phyloP scores from a whole-genome alignment of 176 grass and related monocot genomes.

The Carex kokanica region DNA sequence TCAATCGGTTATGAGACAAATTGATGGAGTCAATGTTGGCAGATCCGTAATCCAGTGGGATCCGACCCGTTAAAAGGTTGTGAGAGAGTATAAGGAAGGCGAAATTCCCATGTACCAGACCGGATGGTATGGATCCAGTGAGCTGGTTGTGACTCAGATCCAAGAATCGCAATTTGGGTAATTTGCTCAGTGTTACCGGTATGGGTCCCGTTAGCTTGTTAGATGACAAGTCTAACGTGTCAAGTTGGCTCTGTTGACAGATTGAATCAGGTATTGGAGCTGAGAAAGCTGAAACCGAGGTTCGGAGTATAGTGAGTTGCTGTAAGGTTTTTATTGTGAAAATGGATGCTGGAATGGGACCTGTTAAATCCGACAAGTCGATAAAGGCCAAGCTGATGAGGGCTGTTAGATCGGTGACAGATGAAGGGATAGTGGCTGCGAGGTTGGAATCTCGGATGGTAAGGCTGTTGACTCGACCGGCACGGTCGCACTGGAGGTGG shows the following conservation, averaged over 20 bases:
- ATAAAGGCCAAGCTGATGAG: slow-evolving; percentile 50
- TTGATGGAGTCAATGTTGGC: slow-evolving; percentile 37
- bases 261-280: slow-evolving; percentile 43
- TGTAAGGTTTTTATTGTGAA: slow-evolving; percentile 45
- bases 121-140: slow-evolving; percentile 53
- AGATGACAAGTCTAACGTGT: slow-evolving; percentile 48
- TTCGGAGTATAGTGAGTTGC: slow-evolving; percentile 48
- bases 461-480: slow-evolving; percentile 37
- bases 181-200: slow-evolving; percentile 21
- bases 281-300: slow-evolving; percentile 49
- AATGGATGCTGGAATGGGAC: slow-evolving; percentile 54
- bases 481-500: slow-evolving; percentile 29
- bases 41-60: slow-evolving; percentile 37
- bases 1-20: slow-evolving; percentile 55
- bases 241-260: slow-evolving; percentile 20
- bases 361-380: slow-evolving; percentile 41
- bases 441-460: slow-evolving; percentile 30
- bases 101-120: slow-evolving; percentile 43
- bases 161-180: slow-evolving; percentile 45
- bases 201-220: slow-evolving; percentile 68
- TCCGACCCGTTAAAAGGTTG: slow-evolving; percentile 58
- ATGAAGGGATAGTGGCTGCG: slow-evolving; percentile 34
- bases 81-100: slow-evolving; percentile 52
- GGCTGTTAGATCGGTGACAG: slow-evolving; percentile 46
- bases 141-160: slow-evolving; percentile 77